Evolutionary conservation across 345 rosid species (phyloP), one percentile per base, ranked within the genome.

Genomic region (Eutrema yunnanense): DNA sequence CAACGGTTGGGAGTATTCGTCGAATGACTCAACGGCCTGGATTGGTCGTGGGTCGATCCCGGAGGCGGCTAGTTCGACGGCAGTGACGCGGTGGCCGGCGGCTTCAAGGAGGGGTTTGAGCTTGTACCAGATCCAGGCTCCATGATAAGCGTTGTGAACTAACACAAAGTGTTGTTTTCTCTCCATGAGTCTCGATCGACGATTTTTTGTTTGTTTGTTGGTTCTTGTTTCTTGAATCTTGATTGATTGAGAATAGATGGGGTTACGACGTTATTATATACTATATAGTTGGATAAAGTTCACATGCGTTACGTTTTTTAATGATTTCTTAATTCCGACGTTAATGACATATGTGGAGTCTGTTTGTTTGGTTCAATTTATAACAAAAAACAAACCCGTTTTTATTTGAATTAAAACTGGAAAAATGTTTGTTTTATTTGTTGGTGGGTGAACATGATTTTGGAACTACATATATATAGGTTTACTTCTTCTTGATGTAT

Each of bases 101-200:
- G 75, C 68, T 32, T 73, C 75, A 33, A 73, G 81, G 49, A 78
- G 73, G 0, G 81, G 81, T 33, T 73, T 78, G 74, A 78, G 63
- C 72, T 78, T 73, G 81, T 30, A 78, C 78, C 81, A 78, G 51
- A 78, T 73, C 75, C 81, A 78, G 1, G 78, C 57, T 67, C 81
- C 81, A 29, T 78, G 81, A 14, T 9, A 78, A 13, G 81, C 81
- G 48, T 78, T 78, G 71, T 78, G 81, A 55, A 78, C 81, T 62
- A 78, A 37, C 60, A 73, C 67, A 52, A 78, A 67, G 62, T 78
- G 81, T 0, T 68, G 78, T 55, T 73, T 67, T 14, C 16, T 46
- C 62, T 60, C 81, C 81, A 78, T 77, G 0, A 10, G 43, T 30
- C 13, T 44, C 13, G 48, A n/a, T 43, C 1, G 9, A 55, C 6